A percentile compares a stretch with the other conserved stretches of the same genome.
Conservation (phyloP, 2,329 filamentous ascomycete species). For the Pseudogymnoascus sp. region DNA sequence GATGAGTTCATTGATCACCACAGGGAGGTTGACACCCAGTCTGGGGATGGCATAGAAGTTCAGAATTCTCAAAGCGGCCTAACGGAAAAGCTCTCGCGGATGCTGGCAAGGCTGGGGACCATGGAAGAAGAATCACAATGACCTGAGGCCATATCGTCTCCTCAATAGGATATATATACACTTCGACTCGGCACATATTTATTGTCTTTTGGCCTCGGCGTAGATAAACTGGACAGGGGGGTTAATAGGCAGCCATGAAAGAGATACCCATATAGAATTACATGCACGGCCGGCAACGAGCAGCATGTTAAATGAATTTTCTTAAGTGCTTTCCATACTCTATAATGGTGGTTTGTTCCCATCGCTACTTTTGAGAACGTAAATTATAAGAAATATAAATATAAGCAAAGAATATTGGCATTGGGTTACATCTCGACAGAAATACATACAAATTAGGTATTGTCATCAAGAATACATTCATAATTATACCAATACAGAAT, state of each 20-base stretch:
- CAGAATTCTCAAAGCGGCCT: slow-evolving; percentile 40
- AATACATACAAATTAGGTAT: neutral
- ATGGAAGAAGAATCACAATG: slow-evolving; percentile 6
- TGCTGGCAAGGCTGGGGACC: slow-evolving; percentile 39
- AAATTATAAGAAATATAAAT: neutral
- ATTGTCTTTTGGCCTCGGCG: neutral
- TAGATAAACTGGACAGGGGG: slow-evolving; percentile 4
- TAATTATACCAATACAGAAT: no score
- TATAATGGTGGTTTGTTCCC: neutral
- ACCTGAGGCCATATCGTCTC: neutral
- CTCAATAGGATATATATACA: slow-evolving; percentile 4
- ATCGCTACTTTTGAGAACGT: neutral
- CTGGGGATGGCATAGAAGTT: slow-evolving; percentile 39
- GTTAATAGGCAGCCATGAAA: neutral
- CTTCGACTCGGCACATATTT: slow-evolving; percentile 1
- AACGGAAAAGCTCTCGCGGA: slow-evolving; percentile 44
- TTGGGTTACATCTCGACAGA: neutral
- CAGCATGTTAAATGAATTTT: slow-evolving; percentile 3
- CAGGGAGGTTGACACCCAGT: slow-evolving; percentile 47
- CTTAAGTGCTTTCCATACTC: neutral
- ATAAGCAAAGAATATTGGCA: neutral
- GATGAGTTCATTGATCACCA: slow-evolving; percentile 57
- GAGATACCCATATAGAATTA: slow-evolving; percentile 1
- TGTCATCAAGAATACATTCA: neutral
- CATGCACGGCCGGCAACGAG: neutral